Evolutionary conservation across 2,329 filamentous ascomycete species (phyloP).

Genomic region (Penicillium sp.): DNA sequence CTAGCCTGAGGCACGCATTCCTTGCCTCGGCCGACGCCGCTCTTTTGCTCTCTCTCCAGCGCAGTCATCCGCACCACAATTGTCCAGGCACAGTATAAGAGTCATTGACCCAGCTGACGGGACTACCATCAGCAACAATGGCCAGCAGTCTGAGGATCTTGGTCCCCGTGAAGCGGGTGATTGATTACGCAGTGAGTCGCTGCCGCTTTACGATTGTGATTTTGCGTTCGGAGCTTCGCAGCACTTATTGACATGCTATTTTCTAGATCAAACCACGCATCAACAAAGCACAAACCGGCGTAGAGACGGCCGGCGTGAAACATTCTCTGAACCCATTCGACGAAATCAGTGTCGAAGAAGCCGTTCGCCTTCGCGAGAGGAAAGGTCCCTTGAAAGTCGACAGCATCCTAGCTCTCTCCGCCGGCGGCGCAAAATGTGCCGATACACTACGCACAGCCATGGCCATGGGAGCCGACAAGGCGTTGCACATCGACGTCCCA

Average conservation of each 20-base stretch:
- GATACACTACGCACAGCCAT: slow-evolving; percentile 93
- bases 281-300: slow-evolving; percentile 71
- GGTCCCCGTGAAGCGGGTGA: slow-evolving; percentile 77
- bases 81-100: neutral
- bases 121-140: slow-evolving; percentile 31
- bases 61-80: neutral
- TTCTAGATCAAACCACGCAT: slow-evolving; percentile 64
- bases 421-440: slow-evolving; percentile 79
- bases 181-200: slow-evolving; percentile 73
- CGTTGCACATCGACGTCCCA: slow-evolving; percentile 77
- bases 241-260: neutral
- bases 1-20: neutral
- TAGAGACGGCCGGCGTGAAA: slow-evolving; percentile 90
- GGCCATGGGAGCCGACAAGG: slow-evolving; percentile 97
- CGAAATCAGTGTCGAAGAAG: slow-evolving; percentile 95
- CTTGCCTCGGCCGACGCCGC: slow-evolving; percentile 2
- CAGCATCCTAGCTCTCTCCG: slow-evolving; percentile 86
- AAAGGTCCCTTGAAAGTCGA: slow-evolving; percentile 73
- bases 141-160: slow-evolving; percentile 62
- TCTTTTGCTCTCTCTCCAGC: neutral
- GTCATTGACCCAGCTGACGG: neutral
- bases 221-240: slow-evolving; percentile 3
- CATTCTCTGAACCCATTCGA: slow-evolving; percentile 99
- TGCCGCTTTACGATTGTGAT: neutral
- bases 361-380: slow-evolving; percentile 88